Evolutionary conservation across 768 basidiomycete species (phyloP).

Genomic region (Naematelia encephala): DNA sequence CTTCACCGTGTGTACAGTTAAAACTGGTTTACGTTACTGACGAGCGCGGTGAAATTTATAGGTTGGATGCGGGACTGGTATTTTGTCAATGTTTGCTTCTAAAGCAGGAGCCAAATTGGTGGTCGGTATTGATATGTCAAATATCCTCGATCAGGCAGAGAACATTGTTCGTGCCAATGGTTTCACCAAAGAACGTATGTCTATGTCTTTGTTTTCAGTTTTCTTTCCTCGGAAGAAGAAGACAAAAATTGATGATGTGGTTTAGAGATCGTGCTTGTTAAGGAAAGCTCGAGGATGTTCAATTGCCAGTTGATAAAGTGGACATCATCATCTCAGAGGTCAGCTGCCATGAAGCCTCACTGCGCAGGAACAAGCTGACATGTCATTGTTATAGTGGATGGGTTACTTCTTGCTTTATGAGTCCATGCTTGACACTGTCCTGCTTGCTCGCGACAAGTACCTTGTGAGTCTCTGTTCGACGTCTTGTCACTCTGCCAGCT

Average conservation of each 20-base stretch:
- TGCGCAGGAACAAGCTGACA: background rate
- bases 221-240: background rate
- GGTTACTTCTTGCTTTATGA: slow-evolving; percentile 99
- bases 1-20: background rate
- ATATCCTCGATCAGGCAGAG: slow-evolving; percentile 98
- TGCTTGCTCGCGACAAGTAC: slow-evolving; percentile 94
- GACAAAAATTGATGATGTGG: slow-evolving; percentile 2
- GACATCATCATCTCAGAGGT: slow-evolving; percentile 97
- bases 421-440: slow-evolving; percentile 98
- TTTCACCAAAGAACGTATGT: slow-evolving; percentile 80
- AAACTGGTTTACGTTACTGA: too few species aligned
- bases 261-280: slow-evolving; percentile 86
- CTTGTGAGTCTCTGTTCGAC: slow-evolving; percentile 56
- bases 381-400: slow-evolving; percentile 80
- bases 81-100: slow-evolving; percentile 95
- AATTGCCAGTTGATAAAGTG: slow-evolving; percentile 82
- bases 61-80: slow-evolving; percentile 97
- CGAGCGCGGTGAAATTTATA: too few species aligned
- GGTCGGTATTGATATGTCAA: slow-evolving; percentile 99
- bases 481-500: background rate
- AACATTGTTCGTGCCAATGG: slow-evolving; percentile 96
- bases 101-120: slow-evolving; percentile 92
- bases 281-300: slow-evolving; percentile 92
- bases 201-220: background rate
- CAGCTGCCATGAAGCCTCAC: slow-evolving; percentile 7